Base-by-base conservation (phyloP, 352 stramenopile genomes). In the Globisporangium emineosum region DNA sequence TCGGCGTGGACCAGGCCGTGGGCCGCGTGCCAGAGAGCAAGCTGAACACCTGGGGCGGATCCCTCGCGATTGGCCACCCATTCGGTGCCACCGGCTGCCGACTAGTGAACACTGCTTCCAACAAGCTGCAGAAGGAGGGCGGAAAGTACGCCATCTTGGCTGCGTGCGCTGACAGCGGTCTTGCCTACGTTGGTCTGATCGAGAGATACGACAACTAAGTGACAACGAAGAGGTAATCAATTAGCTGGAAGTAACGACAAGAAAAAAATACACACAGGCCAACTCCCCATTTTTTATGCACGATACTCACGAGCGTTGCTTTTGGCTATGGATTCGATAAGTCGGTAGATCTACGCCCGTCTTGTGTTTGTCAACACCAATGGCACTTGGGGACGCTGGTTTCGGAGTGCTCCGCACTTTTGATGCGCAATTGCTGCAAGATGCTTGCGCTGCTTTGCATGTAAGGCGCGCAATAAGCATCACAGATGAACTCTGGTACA, bases 1-100 rank as follows among this genome's bases (percentile, higher is more conserved):
- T 99, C 72, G 89, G 87, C 21, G 63, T 91, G 33, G 88, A 97
- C 53, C 65, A 94, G 81, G 70, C 87, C 35, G 84, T 99, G 12
- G 97, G 97, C 37, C 81, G 88, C 43, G 80, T 99, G 21, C 81
- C 94, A 57, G 86, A 94, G 54, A 86, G 91, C 64, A 99, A 99
- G 79, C 86, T 99, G 64, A 99, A 99, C 83, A 97, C 91, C 64
- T 98, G 97, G 80, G 97, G 97, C 57, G 97, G 97, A 6, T 98
- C 92, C 17, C 86, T 99, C 15, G 78, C 96, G 54, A 73, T 99
- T 45, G 97, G 97, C 51, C 97, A 99, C 78, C 97, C 97, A 42
- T 99, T 99, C 75, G 97, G 97, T 52, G 97, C 97, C 42, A 99
- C 97, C 7, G 97, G 97, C 66, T 83, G 78, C 60, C 83, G 97